Percentiles rank a stretch among this genome's conserved stretches.
These are phyloP conservation scores for Primulina huaijiensis DNA, from an alignment of 257 asterid genomes.

Conservation along the genomic window DNA sequence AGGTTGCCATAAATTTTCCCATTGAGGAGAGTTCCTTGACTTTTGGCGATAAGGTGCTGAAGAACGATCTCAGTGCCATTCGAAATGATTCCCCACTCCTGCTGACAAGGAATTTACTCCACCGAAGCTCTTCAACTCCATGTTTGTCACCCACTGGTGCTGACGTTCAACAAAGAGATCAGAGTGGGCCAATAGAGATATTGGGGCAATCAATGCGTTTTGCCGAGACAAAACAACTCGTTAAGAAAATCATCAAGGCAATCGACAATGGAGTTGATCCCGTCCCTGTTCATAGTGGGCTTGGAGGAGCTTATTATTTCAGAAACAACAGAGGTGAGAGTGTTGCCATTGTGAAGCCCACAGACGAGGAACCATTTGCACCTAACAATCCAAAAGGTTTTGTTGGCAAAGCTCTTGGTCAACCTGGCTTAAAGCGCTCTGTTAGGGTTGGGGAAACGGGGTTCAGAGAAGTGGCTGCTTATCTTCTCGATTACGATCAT, in stretches of 20 bases:
- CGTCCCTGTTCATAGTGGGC: slow-evolving; percentile 74
- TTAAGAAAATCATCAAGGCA: slow-evolving; percentile 79
- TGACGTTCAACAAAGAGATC: slow-evolving; percentile 77
- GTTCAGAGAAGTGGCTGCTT: slow-evolving; percentile 92
- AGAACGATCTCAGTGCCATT: slow-evolving; percentile 82
- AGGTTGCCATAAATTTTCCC: slow-evolving; percentile 75
- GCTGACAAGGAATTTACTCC: slow-evolving; percentile 71
- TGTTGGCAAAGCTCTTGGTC: slow-evolving; percentile 93
- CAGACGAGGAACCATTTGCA: slow-evolving; percentile 96
- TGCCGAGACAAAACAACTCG: slow-evolving; percentile 57
- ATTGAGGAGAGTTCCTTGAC: slow-evolving; percentile 89
- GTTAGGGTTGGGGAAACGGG: slow-evolving; percentile 97
- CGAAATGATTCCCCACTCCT: slow-evolving; percentile 85
- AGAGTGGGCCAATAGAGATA: slow-evolving; percentile 79
- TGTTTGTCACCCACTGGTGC: slow-evolving; percentile 92
- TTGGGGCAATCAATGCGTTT: slow-evolving; percentile 58
- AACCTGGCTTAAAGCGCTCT: slow-evolving; percentile 82
- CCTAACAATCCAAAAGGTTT: slow-evolving; percentile 97
- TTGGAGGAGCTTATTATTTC: slow-evolving; percentile 93
- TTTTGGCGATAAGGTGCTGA: slow-evolving; percentile 78
- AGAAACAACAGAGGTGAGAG: slow-evolving; percentile 74
- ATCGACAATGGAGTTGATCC: slow-evolving; percentile 84
- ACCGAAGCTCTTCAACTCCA: slow-evolving; percentile 94
- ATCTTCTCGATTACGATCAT: slow-evolving; percentile 78
- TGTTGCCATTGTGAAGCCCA: slow-evolving; percentile 96